Evolutionary conservation across 805 yeast species (phyloP), one percentile per base, ranked within the genome.

Genomic region (Hanseniaspora vineae): DNA sequence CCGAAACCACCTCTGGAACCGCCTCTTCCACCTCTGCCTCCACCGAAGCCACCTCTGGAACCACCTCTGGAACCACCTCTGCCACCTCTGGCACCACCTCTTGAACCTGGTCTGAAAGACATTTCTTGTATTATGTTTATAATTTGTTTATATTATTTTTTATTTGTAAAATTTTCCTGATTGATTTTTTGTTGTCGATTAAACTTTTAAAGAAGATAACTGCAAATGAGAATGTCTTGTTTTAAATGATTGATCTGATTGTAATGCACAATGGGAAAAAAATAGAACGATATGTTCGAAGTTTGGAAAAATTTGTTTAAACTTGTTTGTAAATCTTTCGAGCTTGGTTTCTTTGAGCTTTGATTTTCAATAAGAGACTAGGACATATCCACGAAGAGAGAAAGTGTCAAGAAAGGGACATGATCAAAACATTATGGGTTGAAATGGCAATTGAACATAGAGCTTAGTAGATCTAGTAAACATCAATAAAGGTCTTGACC

Each of bases 71-170:
- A 61, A 53, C 71, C 73, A 44, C 79, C 70, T 50, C 69, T 57
- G 43, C 72, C 70, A 23, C 29, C 29, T 23, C 29, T 23, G 56
- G 62, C 62, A 52, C 77, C 72, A 58, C 85, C 82, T 69, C 84
- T 73, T 53, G 73, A 67, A 56, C 78, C 79, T 62, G 84, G 78
- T 69, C 81, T 78, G 65, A 81, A 81, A 65, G 90, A 86, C 95
- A 86, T 85, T 72, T 72, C 50, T 62, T 48, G 45, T 32, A 51
- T 20, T 44, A 33, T 32, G 12, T 15, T 37, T n/a, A 9, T 37
- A n/a, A 37, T 37, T 37, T 37, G 17, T 37, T 11, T 37, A 6
- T 33, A 5, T 33, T 33, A 33, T 13, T 33, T 33, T 12, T 13
- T 6, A 6, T 13, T 33, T 33, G 14, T 5, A 13, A 33, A 13